Evolutionary conservation across 805 yeast species (phyloP), one percentile per base, ranked within the genome.

Genomic region (Lipomyces chichibuensis): DNA sequence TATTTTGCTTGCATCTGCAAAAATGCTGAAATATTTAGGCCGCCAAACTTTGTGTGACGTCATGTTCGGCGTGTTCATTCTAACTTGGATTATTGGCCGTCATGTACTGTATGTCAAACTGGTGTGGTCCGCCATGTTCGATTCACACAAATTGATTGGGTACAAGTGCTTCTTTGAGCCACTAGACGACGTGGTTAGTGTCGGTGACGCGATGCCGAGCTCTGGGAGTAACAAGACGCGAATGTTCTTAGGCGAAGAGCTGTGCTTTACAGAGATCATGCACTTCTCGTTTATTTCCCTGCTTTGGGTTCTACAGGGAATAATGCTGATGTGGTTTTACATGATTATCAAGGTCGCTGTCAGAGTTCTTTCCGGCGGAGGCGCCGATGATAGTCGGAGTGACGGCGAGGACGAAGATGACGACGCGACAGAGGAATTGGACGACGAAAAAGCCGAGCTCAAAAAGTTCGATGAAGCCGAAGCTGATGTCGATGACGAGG

Each of bases 351-450:
- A 84, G 72, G 96, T 92, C 32, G 91, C 90, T 11, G 76, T 82
- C 64, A 87, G 84, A 75, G 94, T 92, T 29, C 69, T 91, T 32
- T 80, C 83, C 8, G 97, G 97, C 3, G 81, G 78, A 27, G 86
- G 87, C 46, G 97, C 97, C 1, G 96, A 91, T 72, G 97, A 92
- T 76, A 88, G 89, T 39, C 85, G 97, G 78, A 88, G 94, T 75
- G 97, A 91, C 73, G 88, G 84, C 64, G 96, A 90, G 64, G 91
- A 87, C 61, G 82, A 73, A 46, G 71, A 72, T 20, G 74, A 62
- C n/a, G 17, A 49, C 1, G 53, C 61, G 14, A 60, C 33, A 20
- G 64, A 60, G 13, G 39, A 13, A 14, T 33, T 37, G 17, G 63
- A 58, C 17, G 61, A 59, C 23, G 37, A 39, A 17, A 66, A 62